Evolutionary conservation across 2,329 filamentous ascomycete genomes (phyloP).

Genomic region (Trichoderma cornu-damae): DNA sequence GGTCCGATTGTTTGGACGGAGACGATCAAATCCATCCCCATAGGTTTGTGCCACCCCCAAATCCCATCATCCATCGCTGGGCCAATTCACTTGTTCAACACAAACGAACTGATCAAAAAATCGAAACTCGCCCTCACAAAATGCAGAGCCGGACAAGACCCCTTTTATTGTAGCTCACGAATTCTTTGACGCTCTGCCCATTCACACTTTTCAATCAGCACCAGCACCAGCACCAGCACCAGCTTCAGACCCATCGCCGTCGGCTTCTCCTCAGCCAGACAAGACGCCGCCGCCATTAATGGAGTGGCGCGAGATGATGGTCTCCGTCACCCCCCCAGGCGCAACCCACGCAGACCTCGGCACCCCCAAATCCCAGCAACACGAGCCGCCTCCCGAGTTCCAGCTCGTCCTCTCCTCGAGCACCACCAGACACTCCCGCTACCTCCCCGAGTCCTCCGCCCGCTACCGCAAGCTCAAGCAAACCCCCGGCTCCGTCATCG

Average conservation of each 20-base stretch:
- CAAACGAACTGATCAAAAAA: neutral
- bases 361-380: slow-evolving; percentile 48
- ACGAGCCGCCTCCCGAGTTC: slow-evolving; percentile 68
- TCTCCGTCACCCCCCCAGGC: slow-evolving; percentile 59
- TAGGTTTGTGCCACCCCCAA: slow-evolving; percentile 40
- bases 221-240: slow-evolving; percentile 32
- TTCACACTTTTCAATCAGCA: slow-evolving; percentile 87
- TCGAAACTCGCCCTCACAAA: too few relatives aligned
- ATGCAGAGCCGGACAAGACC: slow-evolving; percentile 58
- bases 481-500: slow-evolving; percentile 66
- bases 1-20: slow-evolving; percentile 86
- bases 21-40: slow-evolving; percentile 76
- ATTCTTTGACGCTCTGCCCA: slow-evolving; percentile 96
- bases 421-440: slow-evolving; percentile 74
- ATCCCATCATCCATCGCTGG: too few relatives aligned
- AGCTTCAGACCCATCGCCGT: neutral
- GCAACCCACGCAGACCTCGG: slow-evolving; percentile 50
- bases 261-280: neutral
- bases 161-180: slow-evolving; percentile 96
- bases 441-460: slow-evolving; percentile 74
- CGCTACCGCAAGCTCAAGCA: slow-evolving; percentile 73
- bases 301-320: slow-evolving; percentile 80
- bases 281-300: slow-evolving; percentile 25
- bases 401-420: slow-evolving; percentile 72
- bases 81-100: too few relatives aligned